phyloP scores from a whole-genome alignment of 805 yeast genomes.

The Clavispora phyllophila region DNA sequence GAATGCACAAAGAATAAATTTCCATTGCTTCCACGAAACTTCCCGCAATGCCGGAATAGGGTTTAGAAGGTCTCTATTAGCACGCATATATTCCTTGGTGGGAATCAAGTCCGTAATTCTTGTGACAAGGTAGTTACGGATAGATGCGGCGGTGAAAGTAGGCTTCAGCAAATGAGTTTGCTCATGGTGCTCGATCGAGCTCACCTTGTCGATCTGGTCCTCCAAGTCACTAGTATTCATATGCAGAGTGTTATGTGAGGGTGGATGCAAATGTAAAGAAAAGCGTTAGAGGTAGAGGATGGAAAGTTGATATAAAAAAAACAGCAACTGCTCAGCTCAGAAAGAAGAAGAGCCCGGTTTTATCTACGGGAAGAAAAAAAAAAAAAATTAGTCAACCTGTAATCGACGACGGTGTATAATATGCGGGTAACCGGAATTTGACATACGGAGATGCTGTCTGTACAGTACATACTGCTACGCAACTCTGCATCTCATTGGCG shows the following conservation, averaged over 20 bases:
- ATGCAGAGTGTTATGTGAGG: neutral
- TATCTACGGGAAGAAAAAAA: neutral
- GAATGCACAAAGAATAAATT: conserved; percentile 6
- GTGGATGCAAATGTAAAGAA: neutral
- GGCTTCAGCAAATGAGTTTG: conserved; percentile 7
- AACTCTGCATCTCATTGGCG: neutral
- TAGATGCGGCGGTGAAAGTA: conserved; percentile 2
- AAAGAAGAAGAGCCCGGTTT: neutral
- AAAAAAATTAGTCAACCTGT: neutral
- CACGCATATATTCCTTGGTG: conserved; percentile 8
- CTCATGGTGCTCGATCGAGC: neutral
- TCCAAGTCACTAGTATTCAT: neutral
- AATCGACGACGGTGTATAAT: neutral
- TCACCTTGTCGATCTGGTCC: neutral
- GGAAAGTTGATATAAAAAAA: no score
- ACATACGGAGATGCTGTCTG: neutral
- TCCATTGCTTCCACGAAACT: conserved; percentile 7
- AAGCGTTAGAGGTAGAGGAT: no score
- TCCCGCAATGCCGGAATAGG: conserved; percentile 12
- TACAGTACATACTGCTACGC: neutral
- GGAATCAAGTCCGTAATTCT: conserved; percentile 13
- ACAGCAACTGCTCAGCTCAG: no score
- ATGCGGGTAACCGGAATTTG: neutral
- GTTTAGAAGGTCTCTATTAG: conserved; percentile 19
- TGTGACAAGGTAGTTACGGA: conserved; percentile 4